A percentile compares a stretch with the other conserved stretches of the same genome.
phyloP scores from a whole-genome alignment of 2,329 filamentous ascomycete species.

The Fusarium verticillioides region DNA sequence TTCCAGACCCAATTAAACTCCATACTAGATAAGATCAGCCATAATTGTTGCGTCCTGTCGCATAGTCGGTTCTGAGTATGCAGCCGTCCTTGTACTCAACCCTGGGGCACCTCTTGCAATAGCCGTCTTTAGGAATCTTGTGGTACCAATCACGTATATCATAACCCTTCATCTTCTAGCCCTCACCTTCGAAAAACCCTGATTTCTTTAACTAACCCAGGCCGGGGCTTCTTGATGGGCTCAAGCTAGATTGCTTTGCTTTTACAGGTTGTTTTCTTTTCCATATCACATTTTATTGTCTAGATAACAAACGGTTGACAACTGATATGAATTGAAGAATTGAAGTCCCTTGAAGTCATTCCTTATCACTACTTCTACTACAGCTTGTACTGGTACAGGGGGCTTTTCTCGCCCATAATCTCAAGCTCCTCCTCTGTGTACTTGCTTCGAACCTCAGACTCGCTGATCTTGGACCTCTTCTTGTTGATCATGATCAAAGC shows the following conservation, averaged over 20 bases:
- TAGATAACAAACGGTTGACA: too few relatives aligned
- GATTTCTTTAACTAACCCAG: too few relatives aligned
- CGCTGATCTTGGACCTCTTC: slow-evolving; percentile 36
- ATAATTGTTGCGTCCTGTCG: not conserved
- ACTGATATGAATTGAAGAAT: accelerated
- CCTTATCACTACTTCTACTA: not conserved
- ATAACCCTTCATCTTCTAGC: not conserved
- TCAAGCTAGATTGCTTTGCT: too few relatives aligned
- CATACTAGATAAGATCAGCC: not conserved
- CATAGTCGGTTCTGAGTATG: not conserved
- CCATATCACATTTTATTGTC: too few relatives aligned
- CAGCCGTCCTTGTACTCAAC: not conserved
- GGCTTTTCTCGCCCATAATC: slow-evolving; percentile 48
- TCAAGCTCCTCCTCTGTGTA: slow-evolving; percentile 48
- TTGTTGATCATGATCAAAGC: slow-evolving; percentile 39
- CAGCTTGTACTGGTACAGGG: slow-evolving; percentile 34
- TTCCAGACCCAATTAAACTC: not conserved
- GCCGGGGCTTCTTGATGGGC: too few relatives aligned
- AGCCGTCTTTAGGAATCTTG: accelerated
- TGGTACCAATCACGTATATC: not conserved
- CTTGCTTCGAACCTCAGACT: slow-evolving; percentile 42
- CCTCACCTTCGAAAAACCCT: not conserved
- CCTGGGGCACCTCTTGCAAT: not conserved
- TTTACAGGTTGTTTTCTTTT: too few relatives aligned
- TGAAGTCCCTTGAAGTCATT: accelerated